Base-by-base conservation (phyloP, 2,329 filamentous ascomycete genomes). In the Neopestalotiopsis sp. region DNA sequence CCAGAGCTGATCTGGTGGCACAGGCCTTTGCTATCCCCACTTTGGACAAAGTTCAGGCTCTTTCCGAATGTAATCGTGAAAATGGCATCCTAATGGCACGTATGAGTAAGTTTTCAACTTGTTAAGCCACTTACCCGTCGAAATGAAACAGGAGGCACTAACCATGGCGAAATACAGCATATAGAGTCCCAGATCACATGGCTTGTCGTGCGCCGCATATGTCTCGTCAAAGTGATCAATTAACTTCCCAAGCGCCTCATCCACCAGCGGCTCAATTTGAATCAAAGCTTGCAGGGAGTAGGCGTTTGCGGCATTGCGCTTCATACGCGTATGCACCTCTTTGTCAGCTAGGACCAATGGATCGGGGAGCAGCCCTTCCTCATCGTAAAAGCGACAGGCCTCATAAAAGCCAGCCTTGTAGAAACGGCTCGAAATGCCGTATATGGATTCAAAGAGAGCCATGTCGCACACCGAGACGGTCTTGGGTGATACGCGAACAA, bases 331-430 rank as follows among this genome's bases (percentile, higher is more conserved):
- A 32, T 69, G 68, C 30, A 49, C 28, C n/a, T 42, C 40, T 38
- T 62, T 67, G 59, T 69, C 65, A 17, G 40, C 58, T 30, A 69
- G 40, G n/a, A 69, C 68, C 14, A 69, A 24, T 5, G 68, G 68
- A 20, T 69, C 68, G 1, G 68, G 68, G 17, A 69, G 32, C 49
- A 69, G 38, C 9, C 68, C 68, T 45, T 69, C 68, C 20, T 69
- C 68, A 49, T 69, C 68, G 58, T 69, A 65, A n/a, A 67, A 62
- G 20, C 64, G 59, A 13, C 61, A 49, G 17, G 57, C 34, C n/a
- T 67, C 65, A 53, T 69, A 69, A 2, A 69, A 69, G 59, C 64
- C 59, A 9, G 64, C 58, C 32, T 69, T 69, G 30, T 63, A 67
- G 28, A 68, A 68, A 9, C 57, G 59, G 58, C 30, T 58, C 1